phyloP scores from a whole-genome alignment of 345 rosid genomes.

The Hibiscus syriacus region DNA sequence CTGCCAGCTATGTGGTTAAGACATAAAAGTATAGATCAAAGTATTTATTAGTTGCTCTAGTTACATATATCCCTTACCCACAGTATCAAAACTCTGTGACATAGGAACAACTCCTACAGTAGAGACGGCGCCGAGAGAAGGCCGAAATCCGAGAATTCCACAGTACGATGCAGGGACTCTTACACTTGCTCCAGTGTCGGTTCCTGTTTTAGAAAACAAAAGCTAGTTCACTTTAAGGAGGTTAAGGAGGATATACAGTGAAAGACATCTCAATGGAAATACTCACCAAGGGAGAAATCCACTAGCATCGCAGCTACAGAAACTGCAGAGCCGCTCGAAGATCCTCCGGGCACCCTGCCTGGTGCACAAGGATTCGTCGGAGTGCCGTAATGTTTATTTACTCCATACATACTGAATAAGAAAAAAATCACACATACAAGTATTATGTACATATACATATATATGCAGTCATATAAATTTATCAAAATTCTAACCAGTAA shows the following conservation, averaged over 20 bases:
- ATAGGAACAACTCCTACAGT: constrained; percentile 62
- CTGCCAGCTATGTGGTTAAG: neutral
- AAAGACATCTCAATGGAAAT: constrained; percentile 1
- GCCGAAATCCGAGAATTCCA: constrained; percentile 69
- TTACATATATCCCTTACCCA: constrained; percentile 39
- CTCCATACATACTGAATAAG: constrained; percentile 62
- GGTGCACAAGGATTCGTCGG: constrained; percentile 77
- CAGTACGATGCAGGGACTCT: constrained; percentile 84
- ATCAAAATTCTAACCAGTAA: constrained; percentile 39
- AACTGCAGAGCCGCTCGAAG: constrained; percentile 96
- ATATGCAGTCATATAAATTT: neutral
- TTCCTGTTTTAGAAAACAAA: constrained; percentile 33
- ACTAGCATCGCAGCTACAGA: constrained; percentile 76
- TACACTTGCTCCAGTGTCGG: constrained; percentile 92
- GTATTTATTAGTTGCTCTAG: neutral
- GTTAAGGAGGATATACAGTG: neutral
- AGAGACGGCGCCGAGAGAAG: constrained; percentile 58
- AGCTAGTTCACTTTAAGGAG: constrained; percentile 12
- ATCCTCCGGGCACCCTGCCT: constrained; percentile 81
- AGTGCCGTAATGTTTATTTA: constrained; percentile 79
- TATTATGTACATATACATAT: neutral
- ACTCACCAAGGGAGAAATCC: constrained; percentile 79
- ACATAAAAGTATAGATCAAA: neutral
- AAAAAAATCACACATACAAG: neutral
- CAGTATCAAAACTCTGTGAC: constrained; percentile 93